Conservation (phyloP, 208 protist species). For the Entamoeba nuttalli region DNA sequence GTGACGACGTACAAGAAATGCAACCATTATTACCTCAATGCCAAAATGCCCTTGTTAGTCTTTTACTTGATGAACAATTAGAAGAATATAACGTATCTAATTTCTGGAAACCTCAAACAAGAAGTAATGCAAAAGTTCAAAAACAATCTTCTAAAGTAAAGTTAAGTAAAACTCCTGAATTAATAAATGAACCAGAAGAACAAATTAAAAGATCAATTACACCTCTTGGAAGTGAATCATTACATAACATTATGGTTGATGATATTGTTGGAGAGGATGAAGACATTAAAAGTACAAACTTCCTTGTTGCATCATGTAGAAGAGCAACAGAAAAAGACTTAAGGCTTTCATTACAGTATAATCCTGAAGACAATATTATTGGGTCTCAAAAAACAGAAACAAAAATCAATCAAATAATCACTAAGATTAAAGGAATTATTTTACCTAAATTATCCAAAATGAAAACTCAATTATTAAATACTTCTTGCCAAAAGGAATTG, state of each 20-base stretch:
- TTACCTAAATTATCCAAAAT: not conserved
- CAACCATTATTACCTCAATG: not conserved
- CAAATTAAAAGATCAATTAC: not conserved
- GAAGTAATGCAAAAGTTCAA: not conserved
- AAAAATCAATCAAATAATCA: not conserved
- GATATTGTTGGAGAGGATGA: not conserved
- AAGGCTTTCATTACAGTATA: not conserved
- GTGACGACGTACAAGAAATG: not conserved
- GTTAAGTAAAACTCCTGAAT: not conserved
- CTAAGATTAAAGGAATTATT: not conserved
- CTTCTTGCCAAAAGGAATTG: not conserved
- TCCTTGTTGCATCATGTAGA: not conserved
- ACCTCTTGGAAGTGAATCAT: not conserved
- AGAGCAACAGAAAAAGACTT: not conserved
- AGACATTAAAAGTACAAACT: not conserved
- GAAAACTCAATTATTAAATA: not conserved
- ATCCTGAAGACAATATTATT: not conserved
- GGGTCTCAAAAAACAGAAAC: not conserved
- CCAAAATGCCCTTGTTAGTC: not conserved
- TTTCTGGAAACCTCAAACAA: not conserved
- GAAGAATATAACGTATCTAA: not conserved
- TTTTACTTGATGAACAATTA: not conserved
- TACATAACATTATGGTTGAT: not conserved
- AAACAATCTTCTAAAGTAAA: not conserved
- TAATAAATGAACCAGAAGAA: not conserved